phyloP scores from a whole-genome alignment of 73 alveolate genomes.

The Paramecium primaurelia region DNA sequence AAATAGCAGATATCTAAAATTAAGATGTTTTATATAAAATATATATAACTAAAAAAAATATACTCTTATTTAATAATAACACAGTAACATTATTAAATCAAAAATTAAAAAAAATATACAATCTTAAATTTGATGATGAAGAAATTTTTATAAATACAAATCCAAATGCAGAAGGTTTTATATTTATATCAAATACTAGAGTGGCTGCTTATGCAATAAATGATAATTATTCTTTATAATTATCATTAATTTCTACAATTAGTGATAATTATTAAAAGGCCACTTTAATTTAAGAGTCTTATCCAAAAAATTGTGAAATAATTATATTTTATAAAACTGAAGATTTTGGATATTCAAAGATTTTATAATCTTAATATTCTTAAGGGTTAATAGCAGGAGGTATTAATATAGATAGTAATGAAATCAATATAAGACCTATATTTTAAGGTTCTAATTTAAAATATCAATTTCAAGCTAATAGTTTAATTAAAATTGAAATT shows the following conservation, averaged over 20 bases:
- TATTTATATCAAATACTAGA: background rate
- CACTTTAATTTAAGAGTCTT: background rate
- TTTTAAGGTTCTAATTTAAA: background rate
- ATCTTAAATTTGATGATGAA: background rate
- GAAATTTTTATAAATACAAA: background rate
- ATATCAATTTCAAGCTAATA: background rate
- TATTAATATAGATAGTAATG: background rate
- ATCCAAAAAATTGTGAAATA: background rate
- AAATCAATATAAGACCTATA: background rate
- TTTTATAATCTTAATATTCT: background rate
- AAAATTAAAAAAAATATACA: background rate
- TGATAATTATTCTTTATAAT: background rate
- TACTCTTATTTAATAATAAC: background rate
- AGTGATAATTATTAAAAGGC: background rate
- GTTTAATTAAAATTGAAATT: background rate
- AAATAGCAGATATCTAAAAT: background rate
- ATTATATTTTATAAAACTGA: background rate
- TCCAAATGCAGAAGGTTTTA: background rate
- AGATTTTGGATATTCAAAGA: background rate
- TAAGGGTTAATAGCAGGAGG: background rate
- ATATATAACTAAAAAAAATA: background rate
- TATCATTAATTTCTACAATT: background rate
- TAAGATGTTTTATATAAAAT: background rate
- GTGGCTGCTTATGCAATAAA: background rate
- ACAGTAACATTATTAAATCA: background rate